Base-by-base conservation (phyloP, 306 rosid genomes). In the Inga leiocalycina region DNA sequence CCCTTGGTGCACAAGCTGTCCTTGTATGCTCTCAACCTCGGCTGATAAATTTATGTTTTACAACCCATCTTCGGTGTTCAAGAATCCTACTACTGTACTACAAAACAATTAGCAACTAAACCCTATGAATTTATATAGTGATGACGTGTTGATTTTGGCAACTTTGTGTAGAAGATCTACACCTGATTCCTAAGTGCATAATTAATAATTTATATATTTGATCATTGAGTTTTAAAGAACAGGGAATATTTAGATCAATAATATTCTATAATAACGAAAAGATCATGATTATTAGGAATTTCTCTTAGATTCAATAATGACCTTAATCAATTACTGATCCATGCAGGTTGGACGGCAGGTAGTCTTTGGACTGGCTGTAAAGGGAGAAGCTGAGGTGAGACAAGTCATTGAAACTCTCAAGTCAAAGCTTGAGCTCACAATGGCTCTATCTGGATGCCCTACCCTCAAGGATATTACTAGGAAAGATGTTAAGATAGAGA, bases 1-100 rank as follows among this genome's bases (percentile, higher is more conserved):
- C 96, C 84, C 89, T 89, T 11, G 94, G 94, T 13, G 94, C 91
- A 45, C 81, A 90, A 67, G 91, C 96, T n/a, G 91, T 92, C 67
- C 92, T 90, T 61, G 95, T 88, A 88, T 80, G 87, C 61, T 74
- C 62, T 54, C 24, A 54, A 6, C 10, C 24, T 0, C 2, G 24
- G 24, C 62, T 17, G 24, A 71, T 71, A 16, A 72, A 24, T 24
- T 72, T 22, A n/a, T 70, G 34, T 41, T 4, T 17, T 37, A 19
- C 8, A 17, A 68, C 48, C 2, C 45, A 41, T 70, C 9, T 59
- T 24, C 30, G 1, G 32, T 8, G 66, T 57, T 57, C 30, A 57
- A 30, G 27, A 27, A 27, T 27, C 0, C 0, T 27, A 27, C 27
- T 27, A 27, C 0, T 27, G 27, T 27, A 27, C 27, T 27, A 27